Evolutionary conservation across 2,329 filamentous ascomycete species (phyloP), one percentile per base, ranked within the genome.

Genomic region (Dothiorella sarmentorum): DNA sequence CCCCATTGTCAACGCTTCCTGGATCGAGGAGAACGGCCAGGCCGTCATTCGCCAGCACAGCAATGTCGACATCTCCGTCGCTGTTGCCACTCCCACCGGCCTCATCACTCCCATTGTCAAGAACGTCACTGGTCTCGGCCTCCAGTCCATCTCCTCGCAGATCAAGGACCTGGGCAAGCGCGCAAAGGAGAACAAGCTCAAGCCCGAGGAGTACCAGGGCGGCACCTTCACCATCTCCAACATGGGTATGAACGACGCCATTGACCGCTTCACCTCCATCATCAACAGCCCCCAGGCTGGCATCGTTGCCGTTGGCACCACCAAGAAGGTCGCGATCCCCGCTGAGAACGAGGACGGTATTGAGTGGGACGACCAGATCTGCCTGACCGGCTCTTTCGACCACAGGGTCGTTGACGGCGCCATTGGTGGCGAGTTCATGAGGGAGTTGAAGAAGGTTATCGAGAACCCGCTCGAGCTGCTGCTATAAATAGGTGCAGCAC

Each of bases 151-250:
- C 79, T 96, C 91, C 57, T 78, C 82, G 69, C 83, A 90, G 75
- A 88, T 99, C 80, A 97, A 97, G 83, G 91, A 96, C 72, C 89
- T 99, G 58, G 92, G 92, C 73, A 96, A 96, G 86, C 90, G 91
- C 74, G 94, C 94, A 63, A 86, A 91, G 62, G 94, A 97, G 68
- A 90, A 90, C 79, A 99, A 97, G 86, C 89, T 99, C 69, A 97
- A 97, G 88, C 94, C 94, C 47, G 93, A 99, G 77, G 92, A 99
- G 80, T 99, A 96, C 86, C 93, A 97, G 83, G 94, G 94, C 59
- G 94, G 94, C 75, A 96, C 91, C 74, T 96, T 99, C 80, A 97
- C 93, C 76, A 97, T 99, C 79, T 96, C 90, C 80, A 99, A 99
- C 86, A 96, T 99, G 94, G 94, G 94, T 77, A 99, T 99, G 94